A percentile compares a stretch with the other conserved stretches of the same genome.
Conservation (phyloP, 2,329 filamentous ascomycete species). For the Fusarium sp. region DNA sequence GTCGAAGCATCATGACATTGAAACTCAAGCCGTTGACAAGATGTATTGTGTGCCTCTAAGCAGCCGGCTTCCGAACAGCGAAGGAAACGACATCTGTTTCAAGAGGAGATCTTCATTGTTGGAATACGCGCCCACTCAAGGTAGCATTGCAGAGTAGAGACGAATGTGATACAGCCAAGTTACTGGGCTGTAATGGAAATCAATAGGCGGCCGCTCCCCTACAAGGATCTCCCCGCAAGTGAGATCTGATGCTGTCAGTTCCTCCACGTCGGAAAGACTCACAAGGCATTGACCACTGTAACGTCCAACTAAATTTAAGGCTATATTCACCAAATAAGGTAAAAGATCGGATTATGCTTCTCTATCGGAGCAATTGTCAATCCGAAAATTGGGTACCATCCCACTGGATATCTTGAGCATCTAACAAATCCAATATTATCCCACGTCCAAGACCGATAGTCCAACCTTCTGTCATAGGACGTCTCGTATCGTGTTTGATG, state of each 20-base stretch:
- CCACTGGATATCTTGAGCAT: slow-evolving; percentile 6
- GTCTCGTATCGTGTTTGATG: slow-evolving; percentile 28
- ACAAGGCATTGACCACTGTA: neutral
- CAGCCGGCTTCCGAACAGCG: slow-evolving; percentile 1
- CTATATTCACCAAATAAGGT: slow-evolving; percentile 4
- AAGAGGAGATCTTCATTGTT: slow-evolving; percentile 1
- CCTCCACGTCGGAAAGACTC: slow-evolving; percentile 6
- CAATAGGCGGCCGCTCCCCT: slow-evolving; percentile 38
- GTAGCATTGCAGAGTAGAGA: neutral
- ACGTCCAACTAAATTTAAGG: neutral
- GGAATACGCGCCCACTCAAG: slow-evolving; percentile 11
- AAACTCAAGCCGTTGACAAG: slow-evolving; percentile 14
- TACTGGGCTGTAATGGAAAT: neutral
- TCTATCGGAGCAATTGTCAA: slow-evolving; percentile 14
- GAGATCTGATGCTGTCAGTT: slow-evolving; percentile 14
- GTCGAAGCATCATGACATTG: slow-evolving; percentile 17
- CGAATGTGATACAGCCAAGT: slow-evolving; percentile 2
- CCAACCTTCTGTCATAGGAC: neutral
- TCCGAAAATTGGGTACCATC: slow-evolving; percentile 18
- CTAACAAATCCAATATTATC: neutral
- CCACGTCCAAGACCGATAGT: slow-evolving; percentile 11
- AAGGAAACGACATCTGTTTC: slow-evolving; percentile 7
- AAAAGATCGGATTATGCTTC: slow-evolving; percentile 11
- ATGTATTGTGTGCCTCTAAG: neutral
- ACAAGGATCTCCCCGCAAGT: slow-evolving; percentile 13